Percentiles rank a stretch among this genome's conserved stretches.
Evolutionary conservation across 352 stramenopile genomes (phyloP).

Genomic region (Pythium rhizo-oryzae): DNA sequence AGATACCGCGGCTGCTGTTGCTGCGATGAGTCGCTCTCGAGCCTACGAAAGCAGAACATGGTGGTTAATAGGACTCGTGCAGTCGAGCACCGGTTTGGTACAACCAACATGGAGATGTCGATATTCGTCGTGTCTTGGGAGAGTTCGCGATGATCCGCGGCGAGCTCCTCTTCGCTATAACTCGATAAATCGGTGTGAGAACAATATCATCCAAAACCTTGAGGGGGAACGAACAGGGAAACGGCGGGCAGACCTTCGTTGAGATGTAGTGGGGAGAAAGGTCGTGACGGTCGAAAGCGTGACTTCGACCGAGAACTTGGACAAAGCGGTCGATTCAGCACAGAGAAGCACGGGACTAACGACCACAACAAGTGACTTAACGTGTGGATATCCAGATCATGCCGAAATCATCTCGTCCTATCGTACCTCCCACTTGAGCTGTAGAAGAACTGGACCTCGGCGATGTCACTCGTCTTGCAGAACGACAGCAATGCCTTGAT

Average conservation of each 20-base stretch:
- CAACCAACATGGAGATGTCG: conserved; percentile 4
- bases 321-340: conserved; percentile 69
- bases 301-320: conserved; percentile 75
- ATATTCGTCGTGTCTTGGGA: neutral
- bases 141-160: neutral
- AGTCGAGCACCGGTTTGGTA: neutral
- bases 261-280: conserved; percentile 68
- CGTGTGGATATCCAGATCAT: neutral
- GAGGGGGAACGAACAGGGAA: neutral
- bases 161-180: conserved; percentile 24
- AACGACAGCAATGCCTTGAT: conserved; percentile 65
- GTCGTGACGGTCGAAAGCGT: conserved; percentile 85
- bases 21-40: conserved; percentile 51
- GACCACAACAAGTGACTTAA: neutral
- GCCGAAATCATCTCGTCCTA: neutral
- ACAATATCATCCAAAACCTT: neutral
- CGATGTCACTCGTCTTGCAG: conserved; percentile 77
- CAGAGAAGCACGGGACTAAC: conserved; percentile 71
- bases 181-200: neutral
- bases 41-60: conserved; percentile 9
- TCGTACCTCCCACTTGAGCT: conserved; percentile 60
- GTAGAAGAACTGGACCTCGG: conserved; percentile 78
- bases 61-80: neutral
- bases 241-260: conserved; percentile 35
- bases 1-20: conserved; percentile 54